Conservation (phyloP, 1,139 yeast genomes). For the Hansenula sp. region DNA sequence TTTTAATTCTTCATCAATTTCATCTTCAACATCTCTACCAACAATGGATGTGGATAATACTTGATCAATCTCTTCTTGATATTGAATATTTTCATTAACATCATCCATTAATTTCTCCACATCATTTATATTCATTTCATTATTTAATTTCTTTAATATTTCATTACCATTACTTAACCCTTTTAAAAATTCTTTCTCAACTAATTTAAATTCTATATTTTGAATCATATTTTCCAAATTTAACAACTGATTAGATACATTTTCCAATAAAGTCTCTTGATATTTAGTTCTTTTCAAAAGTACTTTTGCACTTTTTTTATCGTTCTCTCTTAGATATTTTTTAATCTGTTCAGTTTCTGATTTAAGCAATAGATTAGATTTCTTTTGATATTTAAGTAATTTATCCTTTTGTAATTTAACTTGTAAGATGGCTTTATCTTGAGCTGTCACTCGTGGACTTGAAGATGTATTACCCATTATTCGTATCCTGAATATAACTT, state of each 20-base stretch:
- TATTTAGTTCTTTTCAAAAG: constrained; percentile 76
- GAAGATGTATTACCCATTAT: constrained; percentile 36
- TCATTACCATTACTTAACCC: constrained; percentile 80
- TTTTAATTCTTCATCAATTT: constrained; percentile 52
- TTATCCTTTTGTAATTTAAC: constrained; percentile 86
- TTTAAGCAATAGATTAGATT: constrained; percentile 49
- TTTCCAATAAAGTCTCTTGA: constrained; percentile 63
- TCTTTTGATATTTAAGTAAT: constrained; percentile 67
- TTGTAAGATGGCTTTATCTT: constrained; percentile 82
- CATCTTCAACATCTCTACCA: constrained; percentile 42
- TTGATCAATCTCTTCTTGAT: constrained; percentile 64
- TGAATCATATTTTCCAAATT: constrained; percentile 70
- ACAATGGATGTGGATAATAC: constrained; percentile 42
- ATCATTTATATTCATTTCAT: constrained; percentile 70
- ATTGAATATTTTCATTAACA: constrained; percentile 72
- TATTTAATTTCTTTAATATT: constrained; percentile 68
- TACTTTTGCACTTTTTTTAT: constrained; percentile 47
- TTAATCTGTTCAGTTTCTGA: constrained; percentile 26
- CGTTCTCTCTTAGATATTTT: constrained; percentile 20
- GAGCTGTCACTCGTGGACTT: constrained; percentile 63
- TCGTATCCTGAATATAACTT: too few species aligned
- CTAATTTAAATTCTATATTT: constrained; percentile 81
- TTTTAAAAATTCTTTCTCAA: constrained; percentile 77
- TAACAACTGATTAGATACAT: constrained; percentile 73
- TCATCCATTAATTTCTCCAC: constrained; percentile 86